Base-by-base conservation (phyloP, 2,329 filamentous ascomycete genomes). In the Paraphaeosphaeria minitans region DNA sequence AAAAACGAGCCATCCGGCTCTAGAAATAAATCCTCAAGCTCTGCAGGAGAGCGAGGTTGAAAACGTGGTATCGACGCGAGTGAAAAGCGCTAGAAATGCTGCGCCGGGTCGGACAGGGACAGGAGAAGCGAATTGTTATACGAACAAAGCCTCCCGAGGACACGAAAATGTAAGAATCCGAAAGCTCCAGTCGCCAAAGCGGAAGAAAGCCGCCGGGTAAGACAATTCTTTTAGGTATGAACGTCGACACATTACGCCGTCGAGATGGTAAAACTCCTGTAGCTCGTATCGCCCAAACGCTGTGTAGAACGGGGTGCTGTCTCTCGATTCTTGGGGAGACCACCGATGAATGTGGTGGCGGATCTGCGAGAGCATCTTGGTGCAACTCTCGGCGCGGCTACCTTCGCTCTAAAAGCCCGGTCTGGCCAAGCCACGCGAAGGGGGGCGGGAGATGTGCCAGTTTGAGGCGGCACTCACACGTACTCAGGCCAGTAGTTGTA, bases 401-500 rank as follows among this genome's bases (percentile, higher is more conserved):
- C 60, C 63, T 63, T 61, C 56, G 51, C 29, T 19, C 31, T 41
- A 22, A 29, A 47, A 45, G 41, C 53, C 13, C 45, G 33, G 39
- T 57, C 22, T 55, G 46, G 51, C 22, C 54, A 27, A 59, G 56
- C 45, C 46, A 49, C 31, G 31, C 35, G 55, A 62, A 62, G 60
- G 56, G 54, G 57, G 57, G 51, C 55, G 37, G 29, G 21, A 48
- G 22, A 51, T 19, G 33, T 21, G 19, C 39, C 37, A 19, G 27
- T 51, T 7, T 16, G 39, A 29, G 31, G 50, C 13, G 45, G 35
- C 35, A 43, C 10, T 79, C 74, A 83, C 42, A 81, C 77, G 62
- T 78, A 83, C 65, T 83, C 83, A 59, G 80, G 79, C 76, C 78
- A 83, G 58, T 79, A 75, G 64, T 84, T 82, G 67, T 84, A 85